phyloP scores from a whole-genome alignment of 805 yeast species.

The Kodamaea laetipori region DNA sequence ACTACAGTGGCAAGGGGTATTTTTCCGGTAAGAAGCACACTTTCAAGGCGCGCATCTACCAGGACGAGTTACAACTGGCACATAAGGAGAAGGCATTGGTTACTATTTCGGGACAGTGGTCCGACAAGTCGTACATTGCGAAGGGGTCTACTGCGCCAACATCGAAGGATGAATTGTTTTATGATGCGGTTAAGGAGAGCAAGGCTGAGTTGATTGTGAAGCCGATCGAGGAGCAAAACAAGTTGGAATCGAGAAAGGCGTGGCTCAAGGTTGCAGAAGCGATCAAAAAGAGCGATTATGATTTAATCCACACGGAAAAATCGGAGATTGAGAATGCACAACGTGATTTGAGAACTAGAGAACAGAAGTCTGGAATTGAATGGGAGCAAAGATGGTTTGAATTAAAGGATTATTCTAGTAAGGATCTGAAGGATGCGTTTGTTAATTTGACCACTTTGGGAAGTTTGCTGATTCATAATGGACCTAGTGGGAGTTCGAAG shows the following conservation, averaged over 20 bases:
- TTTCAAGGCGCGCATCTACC: conserved; percentile 80
- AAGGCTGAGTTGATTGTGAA: conserved; percentile 69
- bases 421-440: conserved; percentile 31
- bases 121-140: conserved; percentile 66
- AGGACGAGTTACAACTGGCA: conserved; percentile 49
- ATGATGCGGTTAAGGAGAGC: conserved; percentile 55
- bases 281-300: conserved; percentile 71
- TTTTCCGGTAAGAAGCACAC: conserved; percentile 93
- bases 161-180: conserved; percentile 54
- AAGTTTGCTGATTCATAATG: conserved; percentile 60
- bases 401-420: conserved; percentile 29
- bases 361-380: conserved; percentile 56
- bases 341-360: conserved; percentile 77
- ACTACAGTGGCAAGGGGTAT: conserved; percentile 91
- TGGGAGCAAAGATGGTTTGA: conserved; percentile 90
- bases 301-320: conserved; percentile 73
- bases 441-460: conserved; percentile 46
- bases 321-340: conserved; percentile 79
- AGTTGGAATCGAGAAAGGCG: conserved; percentile 82
- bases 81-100: conserved; percentile 65
- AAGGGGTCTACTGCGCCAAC: conserved; percentile 54
- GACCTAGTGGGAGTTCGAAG: conserved; percentile 63
- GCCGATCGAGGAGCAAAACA: conserved; percentile 79
- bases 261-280: conserved; percentile 92
- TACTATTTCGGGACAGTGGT: conserved; percentile 92